Conservation (phyloP, 163 green algal genomes). For the Scenedesmus sp. region DNA sequence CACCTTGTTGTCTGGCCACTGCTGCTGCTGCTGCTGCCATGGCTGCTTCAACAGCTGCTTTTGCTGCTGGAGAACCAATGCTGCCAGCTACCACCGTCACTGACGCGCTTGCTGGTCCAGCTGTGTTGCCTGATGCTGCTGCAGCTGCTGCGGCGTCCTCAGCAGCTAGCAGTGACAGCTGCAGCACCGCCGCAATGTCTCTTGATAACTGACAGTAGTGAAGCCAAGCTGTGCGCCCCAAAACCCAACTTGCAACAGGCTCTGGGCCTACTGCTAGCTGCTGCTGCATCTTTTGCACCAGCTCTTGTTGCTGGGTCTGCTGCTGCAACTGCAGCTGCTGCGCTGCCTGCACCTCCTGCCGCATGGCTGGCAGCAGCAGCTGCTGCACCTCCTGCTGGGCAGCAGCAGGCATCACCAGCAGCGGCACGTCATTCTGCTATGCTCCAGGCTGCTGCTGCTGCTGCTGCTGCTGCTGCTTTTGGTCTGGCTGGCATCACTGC, state of each 20-base stretch:
- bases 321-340: neutral
- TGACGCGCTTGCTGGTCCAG: neutral
- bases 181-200: constrained; percentile 3
- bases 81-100: neutral
- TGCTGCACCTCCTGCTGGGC: constrained; percentile 49
- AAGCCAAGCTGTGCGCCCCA: constrained; percentile 5
- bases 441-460: neutral
- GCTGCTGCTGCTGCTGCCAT: neutral
- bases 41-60: neutral
- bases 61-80: neutral
- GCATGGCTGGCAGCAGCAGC: constrained; percentile 48
- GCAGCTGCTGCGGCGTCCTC: neutral
- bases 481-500: neutral
- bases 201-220: constrained; percentile 12
- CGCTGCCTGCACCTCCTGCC: constrained; percentile 41
- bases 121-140: neutral
- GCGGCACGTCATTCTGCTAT: neutral
- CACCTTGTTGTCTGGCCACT: neutral
- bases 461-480: too few relatives aligned
- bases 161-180: neutral
- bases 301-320: neutral
- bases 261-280: neutral
- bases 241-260: neutral
- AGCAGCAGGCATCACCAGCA: constrained; percentile 35
- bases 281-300: neutral